Base-by-base conservation (phyloP, 2,329 filamentous ascomycete species). In the Clonostachys sp. region DNA sequence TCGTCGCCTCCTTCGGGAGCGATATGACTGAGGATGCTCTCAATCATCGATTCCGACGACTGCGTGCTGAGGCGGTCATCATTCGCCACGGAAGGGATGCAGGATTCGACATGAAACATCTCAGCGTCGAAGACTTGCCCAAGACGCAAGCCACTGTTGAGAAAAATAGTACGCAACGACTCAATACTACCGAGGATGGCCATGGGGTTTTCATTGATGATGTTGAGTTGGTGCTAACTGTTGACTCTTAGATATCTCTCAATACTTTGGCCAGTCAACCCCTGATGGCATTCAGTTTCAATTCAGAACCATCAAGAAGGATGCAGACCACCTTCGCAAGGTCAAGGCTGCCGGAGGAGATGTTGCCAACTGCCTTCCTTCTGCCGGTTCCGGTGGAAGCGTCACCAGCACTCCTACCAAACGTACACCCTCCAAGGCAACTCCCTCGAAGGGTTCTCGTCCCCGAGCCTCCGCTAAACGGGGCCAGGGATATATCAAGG, bases 251-350 rank as follows among this genome's bases (percentile, higher is more conserved):
- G 80, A 81, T 41, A 82, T 84, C 45, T 73, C 77, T 50, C 78
- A 74, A 50, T 75, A 77, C 61, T 84, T 80, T 52, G 80, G 80
- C 24, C 78, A 80, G 48, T 80, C 76, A 5, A 84, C 80, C 0
- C 58, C 69, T 1, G 72, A 72, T 17, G 81, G 81, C 9, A 73
- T 84, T n/a, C 72, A 75, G 53, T 84, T 80, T 58, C 80, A 83
- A 55, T 82, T 84, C 56, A 73, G 80, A 2, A 51, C 59, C 20
- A 74, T 83, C 63, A 81, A 80, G 61, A 68, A 67, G 35, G 69
- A 80, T 33, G 79, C 74, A 33, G 71, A 76, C 38, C 62, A 61
- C 3, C 71, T 83, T 41, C 66, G 69, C 40, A 56, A 65, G 4
- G 71, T 72, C 4, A 67, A 71, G n/a, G 62, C 65, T 18, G 59